Conservation (phyloP, 805 yeast species). For the Barnettozyma sp. region DNA sequence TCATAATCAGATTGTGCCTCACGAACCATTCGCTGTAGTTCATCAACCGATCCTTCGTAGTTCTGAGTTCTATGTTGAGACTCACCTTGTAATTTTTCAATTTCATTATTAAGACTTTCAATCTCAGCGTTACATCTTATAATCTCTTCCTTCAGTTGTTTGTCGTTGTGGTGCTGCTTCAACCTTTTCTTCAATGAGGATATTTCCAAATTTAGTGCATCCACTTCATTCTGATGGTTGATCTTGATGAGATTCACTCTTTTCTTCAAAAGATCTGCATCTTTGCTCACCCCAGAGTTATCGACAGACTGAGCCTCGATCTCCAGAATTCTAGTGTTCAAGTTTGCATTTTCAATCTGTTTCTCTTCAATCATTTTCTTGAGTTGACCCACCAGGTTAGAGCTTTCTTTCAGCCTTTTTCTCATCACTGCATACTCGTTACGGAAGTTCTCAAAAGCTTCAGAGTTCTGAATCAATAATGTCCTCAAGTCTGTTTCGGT, state of each 20-base stretch:
- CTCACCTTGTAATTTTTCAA: constrained; percentile 13
- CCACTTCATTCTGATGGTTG: constrained; percentile 22
- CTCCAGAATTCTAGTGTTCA: constrained; percentile 12
- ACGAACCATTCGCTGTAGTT: constrained; percentile 12
- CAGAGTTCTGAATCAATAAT: constrained; percentile 12
- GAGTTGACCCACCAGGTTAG: constrained; percentile 7
- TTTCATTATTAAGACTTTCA: constrained; percentile 14
- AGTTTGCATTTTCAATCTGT: constrained; percentile 10
- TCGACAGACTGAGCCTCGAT: constrained; percentile 16
- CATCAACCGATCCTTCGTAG: constrained; percentile 11
- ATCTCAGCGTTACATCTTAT: constrained; percentile 12
- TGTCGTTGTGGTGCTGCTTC: constrained; percentile 4
- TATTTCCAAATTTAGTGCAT: constrained; percentile 13
- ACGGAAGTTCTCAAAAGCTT: constrained; percentile 12
- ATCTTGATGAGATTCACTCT: constrained; percentile 18
- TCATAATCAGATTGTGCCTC: constrained; percentile 15
- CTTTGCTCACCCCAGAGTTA: constrained; percentile 13
- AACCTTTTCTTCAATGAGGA: constrained; percentile 10
- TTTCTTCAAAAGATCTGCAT: constrained; percentile 18
- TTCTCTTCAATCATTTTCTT: constrained; percentile 18
- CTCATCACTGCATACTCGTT: constrained; percentile 13
- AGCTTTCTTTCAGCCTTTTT: constrained; percentile 14
- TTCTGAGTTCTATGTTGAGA: constrained; percentile 10
- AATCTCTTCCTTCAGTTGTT: constrained; percentile 12
- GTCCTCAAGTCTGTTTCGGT: constrained; percentile 16